Evolutionary conservation across 495 filamentous ascomycete genomes (phyloP), one percentile per base, ranked within the genome.

Genomic region (Penicillium herquei): DNA sequence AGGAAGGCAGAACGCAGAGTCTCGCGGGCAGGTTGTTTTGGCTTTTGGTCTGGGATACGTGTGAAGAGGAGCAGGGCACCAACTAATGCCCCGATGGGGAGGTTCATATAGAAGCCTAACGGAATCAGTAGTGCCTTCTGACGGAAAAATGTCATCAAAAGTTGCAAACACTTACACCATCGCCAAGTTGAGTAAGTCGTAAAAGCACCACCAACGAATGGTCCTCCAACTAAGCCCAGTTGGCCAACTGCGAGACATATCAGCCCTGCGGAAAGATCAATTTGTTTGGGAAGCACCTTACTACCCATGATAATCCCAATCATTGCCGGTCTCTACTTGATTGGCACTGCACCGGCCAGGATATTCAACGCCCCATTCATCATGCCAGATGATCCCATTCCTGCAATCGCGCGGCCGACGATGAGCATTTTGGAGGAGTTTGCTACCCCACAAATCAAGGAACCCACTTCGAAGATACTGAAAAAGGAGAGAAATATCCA

Each of bases 1-100:
- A 44, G 6, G 5, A 58, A 40, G 37, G 67, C 54, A 9, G 58
- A 62, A 1, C 63, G 54, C 16, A 72, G 12, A 16, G 7, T 16
- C 13, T 48, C 45, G 3, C 30, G 12, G 2, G 12, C 14, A 8
- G 21, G 17, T 14, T 45, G 17, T 18, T 48, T 48, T 14, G 45
- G 13, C 10, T 33, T 35, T 48, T 48, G 30, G 10, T 48, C 45
- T 5, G 45, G 45, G 14, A 48, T 48, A 1, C 14, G 13, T 14
- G 32, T 48, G 30, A 35, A 48, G 2, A 48, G 14, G 13, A 48
- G 14, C 6, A 48, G 30, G 12, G 14, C 12, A 6, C 13, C 30
- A 14, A 48, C 45, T 2, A 48, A 16, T 34, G 45, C 45, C 30
- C 45, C 45, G 32, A 48, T 18, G 12, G 45, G 45, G 30, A 48